Conservation (phyloP, 768 basidiomycete genomes). For the Mycena rosella region DNA sequence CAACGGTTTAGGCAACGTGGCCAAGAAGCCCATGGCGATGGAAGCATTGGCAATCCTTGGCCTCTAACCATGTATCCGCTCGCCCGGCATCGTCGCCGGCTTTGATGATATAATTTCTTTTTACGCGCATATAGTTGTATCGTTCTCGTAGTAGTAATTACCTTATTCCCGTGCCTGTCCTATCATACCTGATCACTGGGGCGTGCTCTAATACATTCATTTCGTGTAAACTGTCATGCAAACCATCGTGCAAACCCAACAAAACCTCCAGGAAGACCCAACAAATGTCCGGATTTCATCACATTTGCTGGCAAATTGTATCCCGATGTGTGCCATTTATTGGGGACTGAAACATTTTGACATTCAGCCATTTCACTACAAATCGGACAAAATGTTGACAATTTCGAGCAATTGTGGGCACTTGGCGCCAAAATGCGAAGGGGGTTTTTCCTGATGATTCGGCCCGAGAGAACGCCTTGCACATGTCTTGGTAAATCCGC, state of each 20-base stretch:
- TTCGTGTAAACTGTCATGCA: neutral
- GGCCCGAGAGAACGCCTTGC: no score
- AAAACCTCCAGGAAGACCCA: neutral
- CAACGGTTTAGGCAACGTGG: neutral
- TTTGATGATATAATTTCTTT: neutral
- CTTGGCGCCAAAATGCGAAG: neutral
- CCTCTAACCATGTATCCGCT: neutral
- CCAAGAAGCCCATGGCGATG: neutral
- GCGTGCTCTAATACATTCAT: neutral
- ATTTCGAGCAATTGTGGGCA: neutral
- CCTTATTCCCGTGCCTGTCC: neutral
- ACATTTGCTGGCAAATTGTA: neutral
- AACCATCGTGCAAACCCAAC: neutral
- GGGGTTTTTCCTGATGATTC: slow-evolving; percentile 14
- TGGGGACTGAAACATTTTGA: neutral
- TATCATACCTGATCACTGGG: neutral
- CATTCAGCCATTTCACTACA: neutral
- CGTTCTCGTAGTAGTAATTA: no score
- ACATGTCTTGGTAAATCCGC: no score
- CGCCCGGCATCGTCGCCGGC: no score
- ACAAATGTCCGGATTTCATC: neutral
- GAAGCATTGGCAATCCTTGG: neutral
- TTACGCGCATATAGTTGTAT: neutral
- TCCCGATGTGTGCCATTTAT: neutral
- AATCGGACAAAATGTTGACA: neutral